Conservation (phyloP, 441 rosid genomes). For the Adansonia grandidieri region DNA sequence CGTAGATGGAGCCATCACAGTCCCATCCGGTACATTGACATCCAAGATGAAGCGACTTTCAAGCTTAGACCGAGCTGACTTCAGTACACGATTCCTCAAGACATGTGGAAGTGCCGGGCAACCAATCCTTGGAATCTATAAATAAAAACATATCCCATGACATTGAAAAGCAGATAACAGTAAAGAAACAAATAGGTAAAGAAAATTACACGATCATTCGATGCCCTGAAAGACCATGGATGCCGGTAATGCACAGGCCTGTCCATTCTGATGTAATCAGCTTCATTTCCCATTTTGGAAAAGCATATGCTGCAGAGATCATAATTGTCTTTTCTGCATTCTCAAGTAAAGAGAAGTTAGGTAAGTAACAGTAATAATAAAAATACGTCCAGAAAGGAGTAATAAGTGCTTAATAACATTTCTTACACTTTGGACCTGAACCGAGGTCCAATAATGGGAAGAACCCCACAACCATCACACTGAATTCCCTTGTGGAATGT, state of each 20-base stretch:
- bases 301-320: slow-evolving; percentile 91
- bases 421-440: slow-evolving; percentile 92
- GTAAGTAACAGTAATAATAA: not conserved
- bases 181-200: slow-evolving; percentile 20
- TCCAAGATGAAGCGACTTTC: slow-evolving; percentile 82
- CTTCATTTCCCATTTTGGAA: slow-evolving; percentile 62
- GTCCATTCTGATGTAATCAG: slow-evolving; percentile 73
- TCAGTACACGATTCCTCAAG: slow-evolving; percentile 34
- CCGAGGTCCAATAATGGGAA: slow-evolving; percentile 87
- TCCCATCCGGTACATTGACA: slow-evolving; percentile 84
- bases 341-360: slow-evolving; percentile 23
- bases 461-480: slow-evolving; percentile 88
- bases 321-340: slow-evolving; percentile 72
- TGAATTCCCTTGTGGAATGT: slow-evolving; percentile 76
- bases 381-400: not conserved
- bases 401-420: slow-evolving; percentile 10
- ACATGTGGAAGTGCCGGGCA: slow-evolving; percentile 22
- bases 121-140: slow-evolving; percentile 35
- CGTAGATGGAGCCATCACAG: slow-evolving; percentile 72
- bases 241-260: slow-evolving; percentile 53
- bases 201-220: slow-evolving; percentile 32
- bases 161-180: not conserved
- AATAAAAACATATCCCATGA: not conserved
- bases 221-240: slow-evolving; percentile 42
- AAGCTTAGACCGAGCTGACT: slow-evolving; percentile 48